Evolutionary conservation across 2,329 filamentous ascomycete species (phyloP).

Genomic region (Colletotrichum tanaceti): DNA sequence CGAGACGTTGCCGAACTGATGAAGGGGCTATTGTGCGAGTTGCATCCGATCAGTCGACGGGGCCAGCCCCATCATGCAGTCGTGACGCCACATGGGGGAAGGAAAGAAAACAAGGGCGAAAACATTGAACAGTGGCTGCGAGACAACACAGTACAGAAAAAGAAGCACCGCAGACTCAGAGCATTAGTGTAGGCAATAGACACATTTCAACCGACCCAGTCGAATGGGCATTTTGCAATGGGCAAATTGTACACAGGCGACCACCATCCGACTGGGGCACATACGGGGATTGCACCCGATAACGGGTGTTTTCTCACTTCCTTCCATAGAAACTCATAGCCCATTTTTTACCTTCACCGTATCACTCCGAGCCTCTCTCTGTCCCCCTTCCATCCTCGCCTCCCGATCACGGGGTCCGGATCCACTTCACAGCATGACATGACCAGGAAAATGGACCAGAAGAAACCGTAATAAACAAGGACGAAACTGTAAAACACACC

Average conservation of each 20-base stretch:
- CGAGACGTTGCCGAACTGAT: conserved; percentile 1
- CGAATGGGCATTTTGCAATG: conserved; percentile 5
- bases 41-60: conserved; percentile 12
- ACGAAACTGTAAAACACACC: conserved; percentile 34
- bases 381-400: not conserved
- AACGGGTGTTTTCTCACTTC: conserved; percentile 16
- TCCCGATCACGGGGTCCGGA: conserved; percentile 15
- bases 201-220: not conserved
- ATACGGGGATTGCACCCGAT: conserved; percentile 14
- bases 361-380: conserved; percentile 9
- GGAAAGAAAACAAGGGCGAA: conserved; percentile 24
- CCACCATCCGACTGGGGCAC: conserved; percentile 6
- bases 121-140: conserved; percentile 21
- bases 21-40: conserved; percentile 14
- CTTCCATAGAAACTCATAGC: not conserved
- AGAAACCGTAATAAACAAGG: conserved; percentile 36
- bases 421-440: conserved; percentile 23
- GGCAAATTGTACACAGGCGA: conserved; percentile 15
- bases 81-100: conserved; percentile 28
- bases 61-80: conserved; percentile 20
- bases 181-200: conserved; percentile 15
- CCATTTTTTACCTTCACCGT: conserved; percentile 22
- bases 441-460: conserved; percentile 1
- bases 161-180: conserved; percentile 4
- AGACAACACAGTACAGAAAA: conserved; percentile 13